Evolutionary conservation across 805 yeast genomes (phyloP), one percentile per base, ranked within the genome.

Genomic region (Metschnikowia sp.): DNA sequence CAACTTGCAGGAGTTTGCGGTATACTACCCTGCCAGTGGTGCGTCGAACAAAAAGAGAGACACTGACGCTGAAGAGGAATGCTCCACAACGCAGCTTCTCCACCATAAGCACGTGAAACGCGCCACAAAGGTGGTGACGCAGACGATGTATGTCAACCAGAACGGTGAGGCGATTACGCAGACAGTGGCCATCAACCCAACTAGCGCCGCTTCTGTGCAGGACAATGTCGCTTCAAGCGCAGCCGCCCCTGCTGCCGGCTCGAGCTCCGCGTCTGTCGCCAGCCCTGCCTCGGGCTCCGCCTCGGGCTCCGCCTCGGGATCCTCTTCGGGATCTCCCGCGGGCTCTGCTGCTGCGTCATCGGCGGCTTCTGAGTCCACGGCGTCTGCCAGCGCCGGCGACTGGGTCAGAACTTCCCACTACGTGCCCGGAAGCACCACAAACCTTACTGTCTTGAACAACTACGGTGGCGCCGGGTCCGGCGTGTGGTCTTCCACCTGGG

Each of bases 401-500:
- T 92, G 97, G 96, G 61, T 70, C 39, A 84, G 96, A 79, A 68
- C 68, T 48, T 80, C 96, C 11, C 92, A 78, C 77, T 67, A 70
- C 56, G 70, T 76, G 18, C 82, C 91, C 52, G 91, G 91, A 53
- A 70, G 84, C 37, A 70, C 90, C 44, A 72, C 77, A 60, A 90
- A 90, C 68, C 72, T 82, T 55, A 83, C 82, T 36, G 91, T 94
- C 81, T 74, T 91, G 73, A 92, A 92, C 84, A 80, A 86, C 69
- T 72, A 74, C 62, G 99, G 99, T 70, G 96, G 95, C 57, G 74
- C 83, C 37, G 90, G 88, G 44, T 88, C 96, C 11, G 99, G 99
- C 73, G 80, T 79, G 33, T 92, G 92, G 88, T 86, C 91, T 32
- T 60, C 82, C 32, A 75, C 85, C 63, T 90, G 88, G 70, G 99